Evolutionary conservation across 805 yeast species (phyloP), one percentile per base, ranked within the genome.

Genomic region (Grigorovia humatica): DNA sequence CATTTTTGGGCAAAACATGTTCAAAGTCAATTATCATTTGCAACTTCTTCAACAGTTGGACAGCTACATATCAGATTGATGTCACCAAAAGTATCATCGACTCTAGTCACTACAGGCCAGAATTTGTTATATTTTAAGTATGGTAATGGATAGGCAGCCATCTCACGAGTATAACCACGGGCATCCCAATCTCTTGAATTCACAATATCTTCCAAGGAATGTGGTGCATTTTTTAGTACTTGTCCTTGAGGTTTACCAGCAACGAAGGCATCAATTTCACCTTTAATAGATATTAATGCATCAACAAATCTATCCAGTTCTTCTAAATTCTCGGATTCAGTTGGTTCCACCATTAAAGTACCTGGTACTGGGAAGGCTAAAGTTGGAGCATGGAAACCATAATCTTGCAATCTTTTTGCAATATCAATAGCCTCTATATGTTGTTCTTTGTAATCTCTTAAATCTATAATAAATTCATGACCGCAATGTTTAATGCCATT

Each of bases 301-400:
- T 88, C 89, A 51, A 89, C 83, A 70, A 93, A 91, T 63, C 97
- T 78, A 70, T 93, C 91, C 55, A 93, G 75, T 71, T 93, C 99
- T 51, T 76, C 86, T 62, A 84, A 71, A 64, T 88, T 81, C 72
- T 93, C 99, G 18, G 93, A 83, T 72, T 93, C 99, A 2, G 99
- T 93, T 54, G 99, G 99, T 73, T 93, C 99, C 56, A 93, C 81
- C 99, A 93, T 93, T 60, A 93, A 77, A 1, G 99, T 93, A 55
- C 95, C 96, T 5, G 97, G 91, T 49, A 93, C 95, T 9, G 99
- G 99, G 87, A 93, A 93, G 2, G 98, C 93, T 87, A 93, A 83
- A 27, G 99, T 93, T 55, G 99, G 99, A 0, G 96, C 96, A 70
- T 93, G 99, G 81, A 93, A 93, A 0, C 98, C 96, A 67, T 91